Percentiles rank a stretch among this genome's conserved stretches.
These are phyloP conservation scores for Nidularia pulvinata DNA, from an alignment of 768 basidiomycete species.

Conservation along the genomic window DNA sequence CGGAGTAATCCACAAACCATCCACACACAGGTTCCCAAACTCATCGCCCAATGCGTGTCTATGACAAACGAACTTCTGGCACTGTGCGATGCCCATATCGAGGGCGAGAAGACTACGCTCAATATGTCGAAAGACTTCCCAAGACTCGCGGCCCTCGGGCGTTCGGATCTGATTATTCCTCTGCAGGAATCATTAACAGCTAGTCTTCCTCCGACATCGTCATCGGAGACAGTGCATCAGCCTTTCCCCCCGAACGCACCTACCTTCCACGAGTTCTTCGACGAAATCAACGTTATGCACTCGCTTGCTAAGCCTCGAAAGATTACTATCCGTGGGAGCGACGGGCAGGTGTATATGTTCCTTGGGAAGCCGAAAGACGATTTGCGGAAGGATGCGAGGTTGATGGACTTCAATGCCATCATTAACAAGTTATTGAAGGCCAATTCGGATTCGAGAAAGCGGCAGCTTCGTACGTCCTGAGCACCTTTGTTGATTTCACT, in stretches of 20 bases:
- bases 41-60: constrained; percentile 51
- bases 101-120: constrained; percentile 33
- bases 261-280: constrained; percentile 75
- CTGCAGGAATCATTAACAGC: constrained; percentile 92
- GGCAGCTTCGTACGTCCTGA: constrained; percentile 79
- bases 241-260: constrained; percentile 83
- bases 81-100: constrained; percentile 58
- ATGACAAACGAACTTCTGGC: constrained; percentile 74
- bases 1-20: constrained; percentile 48
- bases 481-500: background rate
- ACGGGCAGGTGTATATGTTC: constrained; percentile 88
- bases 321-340: constrained; percentile 79
- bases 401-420: constrained; percentile 98
- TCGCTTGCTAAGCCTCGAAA: constrained; percentile 93
- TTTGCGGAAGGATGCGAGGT: constrained; percentile 91
- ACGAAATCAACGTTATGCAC: constrained; percentile 89
- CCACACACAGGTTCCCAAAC: constrained; percentile 35
- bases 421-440: constrained; percentile 96
- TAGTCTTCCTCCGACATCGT: constrained; percentile 76
- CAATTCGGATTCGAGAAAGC: constrained; percentile 88
- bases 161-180: constrained; percentile 79
- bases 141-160: constrained; percentile 53
- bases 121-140: constrained; percentile 59
- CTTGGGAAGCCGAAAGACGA: constrained; percentile 98
- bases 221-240: constrained; percentile 59